Evolutionary conservation across 2,329 filamentous ascomycete genomes (phyloP).

Genomic region (Fusarium aywerte): DNA sequence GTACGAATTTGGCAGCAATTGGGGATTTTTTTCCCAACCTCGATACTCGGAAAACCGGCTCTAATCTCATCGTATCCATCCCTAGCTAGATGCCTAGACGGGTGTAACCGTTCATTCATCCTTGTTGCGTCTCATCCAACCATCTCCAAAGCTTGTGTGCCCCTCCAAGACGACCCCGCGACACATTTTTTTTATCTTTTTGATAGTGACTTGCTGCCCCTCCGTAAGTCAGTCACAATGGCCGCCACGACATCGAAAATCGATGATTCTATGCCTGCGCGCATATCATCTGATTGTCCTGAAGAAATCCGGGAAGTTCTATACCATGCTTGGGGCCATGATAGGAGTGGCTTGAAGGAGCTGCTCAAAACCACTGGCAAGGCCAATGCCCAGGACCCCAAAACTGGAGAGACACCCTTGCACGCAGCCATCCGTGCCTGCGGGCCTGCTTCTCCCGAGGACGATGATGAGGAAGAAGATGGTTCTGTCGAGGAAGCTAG

Average conservation of each 20-base stretch:
- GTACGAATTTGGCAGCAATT: slow-evolving; percentile 7
- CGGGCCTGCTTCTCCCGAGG: slow-evolving; percentile 54
- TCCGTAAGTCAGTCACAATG: slow-evolving; percentile 40
- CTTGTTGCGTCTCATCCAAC: slow-evolving; percentile 14
- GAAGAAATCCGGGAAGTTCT: slow-evolving; percentile 63
- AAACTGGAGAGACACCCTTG: slow-evolving; percentile 86
- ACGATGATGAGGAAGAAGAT: slow-evolving; percentile 53
- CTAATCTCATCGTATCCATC: neutral
- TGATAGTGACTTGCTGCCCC: slow-evolving; percentile 15
- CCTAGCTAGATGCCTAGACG: neutral
- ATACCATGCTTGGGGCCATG: slow-evolving; percentile 66
- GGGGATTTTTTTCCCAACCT: neutral
- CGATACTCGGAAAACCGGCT: slow-evolving; percentile 11
- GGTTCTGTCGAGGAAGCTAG: slow-evolving; percentile 68
- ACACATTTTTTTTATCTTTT: slow-evolving; percentile 20
- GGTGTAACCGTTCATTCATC: slow-evolving; percentile 8
- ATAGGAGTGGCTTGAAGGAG: slow-evolving; percentile 73
- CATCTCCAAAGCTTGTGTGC: slow-evolving; percentile 19
- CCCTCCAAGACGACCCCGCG: slow-evolving; percentile 33
- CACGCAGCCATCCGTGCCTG: slow-evolving; percentile 90
- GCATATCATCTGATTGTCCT: slow-evolving; percentile 65
- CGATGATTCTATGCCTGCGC: slow-evolving; percentile 63
- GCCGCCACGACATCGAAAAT: slow-evolving; percentile 47
- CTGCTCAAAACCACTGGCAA: slow-evolving; percentile 72
- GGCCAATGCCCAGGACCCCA: slow-evolving; percentile 83